phyloP scores from a whole-genome alignment of 208 protist genomes.

The Crithidia thermophila region DNA sequence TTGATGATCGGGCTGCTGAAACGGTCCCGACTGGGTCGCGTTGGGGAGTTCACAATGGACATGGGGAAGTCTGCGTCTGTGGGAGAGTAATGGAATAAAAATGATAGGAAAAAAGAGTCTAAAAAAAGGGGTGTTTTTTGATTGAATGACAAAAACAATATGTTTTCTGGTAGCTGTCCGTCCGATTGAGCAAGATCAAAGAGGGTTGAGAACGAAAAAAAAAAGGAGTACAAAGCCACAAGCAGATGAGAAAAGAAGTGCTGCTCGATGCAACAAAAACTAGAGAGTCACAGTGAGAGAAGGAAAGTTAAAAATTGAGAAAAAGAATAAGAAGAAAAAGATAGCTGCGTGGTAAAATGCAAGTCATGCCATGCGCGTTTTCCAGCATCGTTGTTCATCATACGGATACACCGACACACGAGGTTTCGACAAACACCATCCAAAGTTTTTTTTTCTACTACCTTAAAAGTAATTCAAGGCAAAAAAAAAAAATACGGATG shows the following conservation, averaged over 20 bases:
- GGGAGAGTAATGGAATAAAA: not conserved
- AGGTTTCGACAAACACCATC: not conserved
- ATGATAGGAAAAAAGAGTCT: conserved; percentile 3
- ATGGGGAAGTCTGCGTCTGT: not conserved
- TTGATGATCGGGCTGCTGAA: conserved; percentile 8
- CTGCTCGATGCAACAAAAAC: conserved; percentile 5
- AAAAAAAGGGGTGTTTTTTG: too few species aligned
- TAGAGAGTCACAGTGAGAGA: conserved; percentile 12
- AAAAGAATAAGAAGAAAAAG: conserved; percentile 24
- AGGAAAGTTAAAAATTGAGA: too few species aligned
- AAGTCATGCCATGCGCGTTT: too few species aligned
- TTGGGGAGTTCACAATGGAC: conserved; percentile 4
- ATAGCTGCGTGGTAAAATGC: too few species aligned
- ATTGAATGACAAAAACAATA: too few species aligned
- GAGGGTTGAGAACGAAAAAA: conserved; percentile 5
- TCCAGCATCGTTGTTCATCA: too few species aligned
- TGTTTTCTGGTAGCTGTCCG: too few species aligned
- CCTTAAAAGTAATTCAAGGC: too few species aligned
- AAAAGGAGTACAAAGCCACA: conserved; percentile 2
- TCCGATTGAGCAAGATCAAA: too few species aligned
- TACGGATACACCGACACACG: not conserved
- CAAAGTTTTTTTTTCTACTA: not conserved
- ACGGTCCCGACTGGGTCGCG: not conserved
- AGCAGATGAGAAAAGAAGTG: not conserved
- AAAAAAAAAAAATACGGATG: too few species aligned